Evolutionary conservation across 306 rosid species (phyloP).

Genomic region (Malus fusca): DNA sequence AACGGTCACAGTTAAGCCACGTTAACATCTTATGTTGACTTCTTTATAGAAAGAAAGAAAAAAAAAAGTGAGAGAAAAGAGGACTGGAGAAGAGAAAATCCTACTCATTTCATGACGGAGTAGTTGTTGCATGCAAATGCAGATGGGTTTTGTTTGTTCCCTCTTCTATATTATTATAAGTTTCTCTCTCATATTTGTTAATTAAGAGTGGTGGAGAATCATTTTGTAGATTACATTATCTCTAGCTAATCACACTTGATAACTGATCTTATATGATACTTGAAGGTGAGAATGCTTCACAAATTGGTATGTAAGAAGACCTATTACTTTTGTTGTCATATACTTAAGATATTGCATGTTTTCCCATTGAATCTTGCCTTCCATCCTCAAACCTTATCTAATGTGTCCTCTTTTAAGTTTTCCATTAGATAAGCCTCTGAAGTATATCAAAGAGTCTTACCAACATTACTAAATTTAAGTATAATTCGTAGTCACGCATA

Average conservation of each 20-base stretch:
- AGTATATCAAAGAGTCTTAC: background rate
- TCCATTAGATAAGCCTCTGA: background rate
- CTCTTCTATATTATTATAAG: background rate
- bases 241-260: background rate
- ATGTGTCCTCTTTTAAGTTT: background rate
- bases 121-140: slow-evolving; percentile 2
- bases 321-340: background rate
- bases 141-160: background rate
- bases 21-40: too few species aligned
- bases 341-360: background rate
- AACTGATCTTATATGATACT: background rate
- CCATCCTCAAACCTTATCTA: background rate
- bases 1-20: too few species aligned
- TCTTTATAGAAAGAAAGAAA: too few species aligned
- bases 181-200: background rate
- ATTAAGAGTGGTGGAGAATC: slow-evolving; percentile 7
- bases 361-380: background rate
- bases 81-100: too few species aligned
- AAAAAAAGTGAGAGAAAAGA: too few species aligned
- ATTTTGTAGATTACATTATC: slow-evolving; percentile 7
- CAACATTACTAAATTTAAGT: too few species aligned
- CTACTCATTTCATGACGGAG: background rate
- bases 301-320: background rate
- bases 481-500: background rate
- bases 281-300: background rate